phyloP scores from a whole-genome alignment of 2,329 filamentous ascomycete species.

The Alternaria triticimaculans region DNA sequence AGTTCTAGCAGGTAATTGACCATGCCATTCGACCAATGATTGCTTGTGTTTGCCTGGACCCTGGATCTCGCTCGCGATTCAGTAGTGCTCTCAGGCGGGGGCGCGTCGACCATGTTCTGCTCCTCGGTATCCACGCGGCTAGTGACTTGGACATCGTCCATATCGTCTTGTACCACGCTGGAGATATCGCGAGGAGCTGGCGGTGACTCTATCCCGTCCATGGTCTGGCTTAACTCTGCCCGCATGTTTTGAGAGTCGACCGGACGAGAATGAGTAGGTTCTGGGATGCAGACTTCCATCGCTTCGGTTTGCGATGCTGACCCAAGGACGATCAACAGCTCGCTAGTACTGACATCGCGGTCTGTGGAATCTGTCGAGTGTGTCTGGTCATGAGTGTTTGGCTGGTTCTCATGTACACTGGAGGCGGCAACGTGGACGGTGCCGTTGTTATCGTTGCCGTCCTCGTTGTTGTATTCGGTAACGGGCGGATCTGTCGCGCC shows the following conservation, averaged over 20 bases:
- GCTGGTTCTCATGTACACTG: neutral
- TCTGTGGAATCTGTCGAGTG: neutral
- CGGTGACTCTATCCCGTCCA: neutral
- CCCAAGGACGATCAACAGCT: neutral
- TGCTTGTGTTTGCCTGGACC: neutral
- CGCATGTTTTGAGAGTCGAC: neutral
- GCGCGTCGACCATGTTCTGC: neutral
- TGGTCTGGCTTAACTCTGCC: neutral
- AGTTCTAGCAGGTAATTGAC: neutral
- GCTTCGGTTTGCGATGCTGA: neutral
- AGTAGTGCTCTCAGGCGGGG: neutral
- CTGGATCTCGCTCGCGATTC: neutral
- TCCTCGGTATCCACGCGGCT: neutral
- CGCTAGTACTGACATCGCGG: neutral
- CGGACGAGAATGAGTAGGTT: neutral
- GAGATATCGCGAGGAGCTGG: neutral
- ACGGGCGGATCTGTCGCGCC: neutral
- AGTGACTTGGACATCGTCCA: neutral
- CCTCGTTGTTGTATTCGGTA: neutral
- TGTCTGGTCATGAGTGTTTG: neutral
- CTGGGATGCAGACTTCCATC: neutral
- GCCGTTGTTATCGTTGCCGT: neutral
- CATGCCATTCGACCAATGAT: neutral
- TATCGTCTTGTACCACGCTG: neutral
- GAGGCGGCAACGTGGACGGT: neutral